Evolutionary conservation across 129 eudicot genomes (phyloP), one percentile per base, ranked within the genome.

Genomic region (Arctium lappa): DNA sequence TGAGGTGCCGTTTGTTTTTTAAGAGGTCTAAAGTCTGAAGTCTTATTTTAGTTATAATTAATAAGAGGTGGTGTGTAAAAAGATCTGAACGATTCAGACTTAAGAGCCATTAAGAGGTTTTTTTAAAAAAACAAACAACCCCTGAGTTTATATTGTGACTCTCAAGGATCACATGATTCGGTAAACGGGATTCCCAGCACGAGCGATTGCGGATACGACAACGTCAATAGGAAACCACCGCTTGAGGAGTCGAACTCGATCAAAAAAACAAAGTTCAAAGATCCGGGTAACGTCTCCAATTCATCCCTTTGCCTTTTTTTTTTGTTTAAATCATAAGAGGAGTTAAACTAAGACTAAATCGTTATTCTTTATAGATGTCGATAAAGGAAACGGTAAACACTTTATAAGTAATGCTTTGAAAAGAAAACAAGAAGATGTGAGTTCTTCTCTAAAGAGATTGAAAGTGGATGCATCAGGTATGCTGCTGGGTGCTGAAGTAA

Each of bases 361-460:
- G 5, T 46, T 81, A 48, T 70, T 22, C 27, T 78, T 80, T 79
- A 66, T 74, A 77, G 87, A 70, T 48, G 69, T 10, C 34, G 60
- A 72, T 69, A 75, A 11, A 2, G 48, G 50, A 63, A 76, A 37
- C 5, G 29, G 85, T 65, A 66, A 48, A 18, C 31, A 1, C 32
- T 42, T 36, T 40, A 60, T 73, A 62, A 34, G 53, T 13, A 72
- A 70, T 83, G 68, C 60, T 29, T 65, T 87, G 81, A 92, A 95
- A 87, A 89, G 99, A 86, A 92, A 87, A 77, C 87, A 65, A n/a
- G 91, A 86, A 68, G 89, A 66, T 72, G 73, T 62, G 15, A 63
- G 36, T 62, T 79, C 83, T 13, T 82, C 83, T 10, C 2, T 44
- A 18, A 93, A 95, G 91, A 92, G 87, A 84, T 44, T 79, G 39